Evolutionary conservation across 1,284 basidiomycete species (phyloP), one percentile per base, ranked within the genome.

Genomic region (Heliocybe sulcata): DNA sequence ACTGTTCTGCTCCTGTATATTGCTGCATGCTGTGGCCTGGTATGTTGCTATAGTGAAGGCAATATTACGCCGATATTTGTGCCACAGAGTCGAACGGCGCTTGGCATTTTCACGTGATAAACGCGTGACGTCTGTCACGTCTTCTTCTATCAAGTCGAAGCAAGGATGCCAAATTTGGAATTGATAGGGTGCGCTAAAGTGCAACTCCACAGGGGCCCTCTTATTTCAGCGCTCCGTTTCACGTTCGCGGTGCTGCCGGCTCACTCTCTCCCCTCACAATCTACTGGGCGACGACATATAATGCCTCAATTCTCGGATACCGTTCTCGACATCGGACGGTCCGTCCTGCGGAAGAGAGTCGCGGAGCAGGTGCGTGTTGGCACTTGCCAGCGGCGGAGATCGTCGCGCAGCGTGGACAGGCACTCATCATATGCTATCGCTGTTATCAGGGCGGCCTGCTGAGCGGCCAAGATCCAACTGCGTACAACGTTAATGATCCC

Each of bases 391-490:
- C 29, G 12, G 6, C 29, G 29, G 29, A 31, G 29, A 31, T 31
- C 29, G 12, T 31, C n/a, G n/a, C n/a, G 29, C 29, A 31, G 12
- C 29, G 38, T 42, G 38, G 38, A 4, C 33, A 35, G 9, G n/a
- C n/a, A n/a, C n/a, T n/a, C n/a, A n/a, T n/a, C n/a, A n/a, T 31
- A 42, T 42, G 38, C 4, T 16, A 42, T 42, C 12, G 12, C 38
- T 6, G 6, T 23, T 29, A 25, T 42, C 56, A 89, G 84, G 85
- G 85, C 20, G 87, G 87, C n/a, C 67, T 92, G 52, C 67, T 93
- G 47, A 83, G 74, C 42, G 85, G 87, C 11, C 77, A 83, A 59
- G 83, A 94, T 64, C 92, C 92, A 0, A 76, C 86, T 1, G 65
- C 67, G 1, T 82, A 83, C 72, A 83, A 88, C 59, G 51, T 75